Evolutionary conservation across 257 asterid species (phyloP), one percentile per base, ranked within the genome.

Genomic region (Jacaranda copaia): DNA sequence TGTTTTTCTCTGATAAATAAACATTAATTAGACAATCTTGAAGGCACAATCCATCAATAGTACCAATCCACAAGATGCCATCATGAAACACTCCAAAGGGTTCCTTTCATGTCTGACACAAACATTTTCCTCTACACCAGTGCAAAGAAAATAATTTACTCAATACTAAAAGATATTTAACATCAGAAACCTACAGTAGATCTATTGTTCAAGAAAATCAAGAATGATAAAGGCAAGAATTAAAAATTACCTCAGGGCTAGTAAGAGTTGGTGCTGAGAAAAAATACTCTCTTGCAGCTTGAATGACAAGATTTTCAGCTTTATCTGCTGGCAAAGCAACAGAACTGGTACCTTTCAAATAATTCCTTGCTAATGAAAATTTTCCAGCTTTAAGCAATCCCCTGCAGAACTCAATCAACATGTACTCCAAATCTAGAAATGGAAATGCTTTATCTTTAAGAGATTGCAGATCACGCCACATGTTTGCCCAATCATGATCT

Each of bases 201-300:
- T 43, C 40, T 53, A 57, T 42, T 48, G 69, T 20, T 2, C 32
- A 45, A 53, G 35, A 68, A 36, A 42, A 39, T 46, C 57, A 51
- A 71, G 67, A 61, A 38, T 43, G 48, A 57, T 52, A 77, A 63
- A 80, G 81, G 48, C 49, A 78, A 57, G 16, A 60, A 51, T 20
- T 57, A 73, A 77, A 77, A 84, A 83, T 84, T 87, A 91, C 99
- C 91, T 96, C 99, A 3, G 93, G 87, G 84, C 97, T 86, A 73
- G 96, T 73, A 77, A 96, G 98, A 84, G 96, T 93, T 71, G 99
- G 96, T 39, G 99, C 99, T 80, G 99, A 91, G 82, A 84, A 96
- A 87, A 96, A 96, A 81, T 96, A 96, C 81, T 96, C 99, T 83
- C 99, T 84, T 52, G 98, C 98, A 83, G 99, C 97, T 87, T 91